A percentile compares a stretch with the other conserved stretches of the same genome.
phyloP scores from a whole-genome alignment of 352 stramenopile species.

The Phytopythium kandeliae region DNA sequence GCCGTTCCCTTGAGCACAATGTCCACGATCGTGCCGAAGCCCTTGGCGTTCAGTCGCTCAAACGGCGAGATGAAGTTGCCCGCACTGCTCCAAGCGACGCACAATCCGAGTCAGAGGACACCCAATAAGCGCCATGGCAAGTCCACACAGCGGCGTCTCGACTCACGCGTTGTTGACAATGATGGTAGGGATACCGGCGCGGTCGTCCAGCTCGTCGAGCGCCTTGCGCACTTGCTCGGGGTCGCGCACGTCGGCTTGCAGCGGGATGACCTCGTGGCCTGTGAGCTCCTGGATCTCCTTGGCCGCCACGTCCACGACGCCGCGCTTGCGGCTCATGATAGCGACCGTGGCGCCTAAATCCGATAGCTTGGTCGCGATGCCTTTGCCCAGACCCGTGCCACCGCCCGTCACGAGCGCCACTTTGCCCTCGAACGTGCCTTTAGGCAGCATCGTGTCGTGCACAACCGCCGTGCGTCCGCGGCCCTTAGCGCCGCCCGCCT shows the following conservation, averaged over 20 bases:
- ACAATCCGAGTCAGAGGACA: background rate
- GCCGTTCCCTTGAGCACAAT: slow-evolving; percentile 90
- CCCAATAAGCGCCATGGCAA: too few relatives aligned
- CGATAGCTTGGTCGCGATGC: slow-evolving; percentile 91
- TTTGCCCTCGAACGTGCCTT: slow-evolving; percentile 60
- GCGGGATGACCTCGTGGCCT: slow-evolving; percentile 54
- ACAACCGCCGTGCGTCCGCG: slow-evolving; percentile 24
- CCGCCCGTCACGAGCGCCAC: slow-evolving; percentile 94
- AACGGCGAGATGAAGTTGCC: slow-evolving; percentile 95
- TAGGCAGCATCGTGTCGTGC: slow-evolving; percentile 60
- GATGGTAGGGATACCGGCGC: slow-evolving; percentile 62
- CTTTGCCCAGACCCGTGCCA: slow-evolving; percentile 92
- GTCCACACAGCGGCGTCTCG: background rate
- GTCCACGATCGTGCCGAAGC: slow-evolving; percentile 95
- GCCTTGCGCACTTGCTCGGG: slow-evolving; percentile 80
- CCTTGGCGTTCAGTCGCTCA: slow-evolving; percentile 89
- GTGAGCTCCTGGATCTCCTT: slow-evolving; percentile 69
- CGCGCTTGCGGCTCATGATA: slow-evolving; percentile 93
- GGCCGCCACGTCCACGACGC: slow-evolving; percentile 85
- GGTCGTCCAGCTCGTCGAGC: slow-evolving; percentile 70
- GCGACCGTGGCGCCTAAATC: slow-evolving; percentile 90
- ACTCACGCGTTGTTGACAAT: slow-evolving; percentile 74
- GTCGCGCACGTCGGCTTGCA: slow-evolving; percentile 88
- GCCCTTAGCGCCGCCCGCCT: slow-evolving; percentile 4
- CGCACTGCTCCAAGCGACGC: slow-evolving; percentile 43